Base-by-base conservation (phyloP, 805 yeast species). In the Torulaspora indica region DNA sequence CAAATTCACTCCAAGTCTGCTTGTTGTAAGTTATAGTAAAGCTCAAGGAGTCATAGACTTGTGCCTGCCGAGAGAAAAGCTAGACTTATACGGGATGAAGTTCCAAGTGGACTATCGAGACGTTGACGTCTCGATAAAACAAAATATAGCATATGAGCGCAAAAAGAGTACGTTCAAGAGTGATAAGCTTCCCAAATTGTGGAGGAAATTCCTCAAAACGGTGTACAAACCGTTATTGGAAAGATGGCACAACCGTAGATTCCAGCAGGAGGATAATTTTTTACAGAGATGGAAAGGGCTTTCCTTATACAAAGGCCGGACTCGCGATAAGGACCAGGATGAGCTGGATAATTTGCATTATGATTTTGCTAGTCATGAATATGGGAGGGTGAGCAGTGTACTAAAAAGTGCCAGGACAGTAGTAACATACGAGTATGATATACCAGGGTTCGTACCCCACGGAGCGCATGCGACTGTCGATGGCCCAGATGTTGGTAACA, bases 361-460 rank as follows among this genome's bases (percentile, higher is more conserved):
- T 45, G 71, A 67, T 22, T 61, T 64, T 2, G 51, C 60, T 0
- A 66, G 65, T 10, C 75, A 78, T 22, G 96, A 93, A 57, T 93
- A 93, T 63, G 98, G 93, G 0, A 85, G 82, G 61, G 83, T 77
- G 49, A 77, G 93, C 6, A 76, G 78, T 38, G 63, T 93, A 1
- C 53, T 89, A 4, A 85, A 81, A 46, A 75, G 93, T 0, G 75
- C 77, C 0, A 60, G 60, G 4, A 70, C 81, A 0, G 66, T 72
- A n/a, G 31, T 87, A 1, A 67, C 72, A 5, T 85, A 85, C 55
- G 80, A 76, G 57, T 83, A 73, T 54, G 98, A 93, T 60, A 57
- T 72, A 2, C 87, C 91, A 0, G 96, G 96, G 0, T 42, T 54
- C 1, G 81, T 77, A 3, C 81, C 83, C 0, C 60, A 58, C 34